Percentiles rank a stretch among this genome's conserved stretches.
phyloP scores from a whole-genome alignment of 2,329 filamentous ascomycete species.

The Macroventuria anomochaeta region DNA sequence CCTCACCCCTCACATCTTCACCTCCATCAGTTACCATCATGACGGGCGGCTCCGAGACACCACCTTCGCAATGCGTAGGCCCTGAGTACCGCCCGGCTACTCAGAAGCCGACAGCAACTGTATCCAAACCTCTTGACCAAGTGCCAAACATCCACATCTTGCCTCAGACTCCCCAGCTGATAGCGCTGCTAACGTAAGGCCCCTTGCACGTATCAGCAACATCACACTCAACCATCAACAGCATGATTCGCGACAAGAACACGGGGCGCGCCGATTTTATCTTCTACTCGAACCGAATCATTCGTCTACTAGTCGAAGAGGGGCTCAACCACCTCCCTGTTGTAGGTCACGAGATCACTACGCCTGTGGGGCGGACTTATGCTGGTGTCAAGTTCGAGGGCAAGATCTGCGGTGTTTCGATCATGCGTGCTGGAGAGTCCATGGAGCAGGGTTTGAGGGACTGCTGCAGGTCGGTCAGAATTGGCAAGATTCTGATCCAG shows the following conservation, averaged over 20 bases:
- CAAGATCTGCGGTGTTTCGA: constrained; percentile 97
- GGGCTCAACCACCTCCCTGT: constrained; percentile 96
- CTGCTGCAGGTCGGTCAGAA: constrained; percentile 96
- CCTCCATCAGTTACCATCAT: constrained; percentile 25
- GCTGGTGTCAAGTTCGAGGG: constrained; percentile 93
- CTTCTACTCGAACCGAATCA: constrained; percentile 98
- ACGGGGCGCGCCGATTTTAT: constrained; percentile 96
- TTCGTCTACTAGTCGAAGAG: constrained; percentile 94
- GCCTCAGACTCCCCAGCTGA: constrained; percentile 92
- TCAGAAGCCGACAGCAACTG: constrained; percentile 84
- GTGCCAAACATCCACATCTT: constrained; percentile 85
- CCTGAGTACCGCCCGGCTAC: constrained; percentile 77
- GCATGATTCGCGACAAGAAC: constrained; percentile 92
- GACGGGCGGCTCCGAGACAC: constrained; percentile 39
- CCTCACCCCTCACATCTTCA: background rate
- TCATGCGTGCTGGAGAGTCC: constrained; percentile 96
- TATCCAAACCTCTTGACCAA: constrained; percentile 80
- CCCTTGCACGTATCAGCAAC: constrained; percentile 17
- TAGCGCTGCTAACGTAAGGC: constrained; percentile 94
- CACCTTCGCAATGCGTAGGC: constrained; percentile 70
- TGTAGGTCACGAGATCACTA: constrained; percentile 85
- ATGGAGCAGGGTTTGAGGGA: constrained; percentile 98
- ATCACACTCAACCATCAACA: constrained; percentile 48
- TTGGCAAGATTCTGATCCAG: constrained; percentile 98
- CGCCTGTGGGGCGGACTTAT: constrained; percentile 87